phyloP scores from a whole-genome alignment of 2,329 filamentous ascomycete species.

The Arthroderma sp. region DNA sequence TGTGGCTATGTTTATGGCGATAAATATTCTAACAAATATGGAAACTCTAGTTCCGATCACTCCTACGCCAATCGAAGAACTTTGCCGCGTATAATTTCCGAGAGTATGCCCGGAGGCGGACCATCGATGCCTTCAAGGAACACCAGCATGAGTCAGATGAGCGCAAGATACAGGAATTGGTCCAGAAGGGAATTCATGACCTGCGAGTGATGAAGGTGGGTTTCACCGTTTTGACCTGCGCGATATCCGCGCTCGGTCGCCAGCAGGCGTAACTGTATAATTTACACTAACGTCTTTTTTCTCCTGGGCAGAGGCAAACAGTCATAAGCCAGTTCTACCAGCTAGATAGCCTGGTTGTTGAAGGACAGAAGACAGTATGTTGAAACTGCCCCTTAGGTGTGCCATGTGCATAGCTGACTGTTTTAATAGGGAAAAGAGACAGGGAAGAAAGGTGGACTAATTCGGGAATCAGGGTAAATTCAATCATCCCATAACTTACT shows the following conservation, averaged over 20 bases:
- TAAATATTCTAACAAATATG: no score
- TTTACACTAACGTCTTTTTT: neutral
- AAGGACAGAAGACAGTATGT: constrained; percentile 66
- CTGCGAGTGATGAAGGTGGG: constrained; percentile 81
- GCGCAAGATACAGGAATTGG: constrained; percentile 68
- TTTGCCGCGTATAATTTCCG: constrained; percentile 96
- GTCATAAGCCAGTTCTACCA: constrained; percentile 92
- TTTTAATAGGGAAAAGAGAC: constrained; percentile 51
- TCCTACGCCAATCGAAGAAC: constrained; percentile 72
- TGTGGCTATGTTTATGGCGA: no score
- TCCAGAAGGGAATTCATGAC: constrained; percentile 78
- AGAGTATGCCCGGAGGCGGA: constrained; percentile 86
- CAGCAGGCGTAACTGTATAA: neutral
- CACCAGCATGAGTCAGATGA: constrained; percentile 59
- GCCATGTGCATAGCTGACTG: neutral
- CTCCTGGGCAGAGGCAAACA: constrained; percentile 64
- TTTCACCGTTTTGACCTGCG: constrained; percentile 7
- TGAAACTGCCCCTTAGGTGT: neutral
- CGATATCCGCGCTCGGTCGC: neutral
- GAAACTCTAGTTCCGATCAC: constrained; percentile 63
- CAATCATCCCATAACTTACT: no score
- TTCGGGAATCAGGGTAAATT: constrained; percentile 56
- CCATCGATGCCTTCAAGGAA: constrained; percentile 79
- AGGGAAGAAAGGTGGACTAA: constrained; percentile 48
- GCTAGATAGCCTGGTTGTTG: constrained; percentile 79